Conservation (phyloP, 148 eudicot genomes). For the Beta vulgaris region DNA sequence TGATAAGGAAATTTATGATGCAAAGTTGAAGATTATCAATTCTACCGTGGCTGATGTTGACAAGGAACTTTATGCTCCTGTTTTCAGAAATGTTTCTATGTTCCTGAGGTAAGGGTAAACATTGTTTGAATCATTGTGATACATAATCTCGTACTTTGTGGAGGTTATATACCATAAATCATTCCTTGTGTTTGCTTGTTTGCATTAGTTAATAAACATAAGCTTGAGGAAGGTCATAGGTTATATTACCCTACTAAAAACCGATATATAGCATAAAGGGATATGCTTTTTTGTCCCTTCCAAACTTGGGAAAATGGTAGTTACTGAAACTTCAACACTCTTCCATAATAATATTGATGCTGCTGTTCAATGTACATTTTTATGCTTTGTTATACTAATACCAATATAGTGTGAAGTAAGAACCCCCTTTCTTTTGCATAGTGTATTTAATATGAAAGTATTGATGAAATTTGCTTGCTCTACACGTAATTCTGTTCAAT, state of each 20-base stretch:
- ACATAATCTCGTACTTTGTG: neutral
- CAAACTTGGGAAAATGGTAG: neutral
- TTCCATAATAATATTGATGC: neutral
- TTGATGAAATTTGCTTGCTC: neutral
- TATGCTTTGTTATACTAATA: neutral
- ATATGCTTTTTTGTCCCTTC: neutral
- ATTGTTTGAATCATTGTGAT: neutral
- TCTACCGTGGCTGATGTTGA: slow-evolving; percentile 42
- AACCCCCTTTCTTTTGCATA: neutral
- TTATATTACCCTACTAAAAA: neutral
- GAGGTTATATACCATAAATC: neutral
- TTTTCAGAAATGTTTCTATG: slow-evolving; percentile 68
- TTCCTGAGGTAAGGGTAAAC: slow-evolving; percentile 59
- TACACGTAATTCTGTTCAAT: neutral
- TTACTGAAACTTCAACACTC: neutral
- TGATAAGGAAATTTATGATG: slow-evolving; percentile 67
- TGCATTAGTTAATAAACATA: neutral
- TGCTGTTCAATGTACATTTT: neutral
- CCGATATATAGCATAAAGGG: too few species aligned
- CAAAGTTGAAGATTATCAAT: slow-evolving; percentile 57
- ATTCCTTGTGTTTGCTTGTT: neutral
- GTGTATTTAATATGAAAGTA: neutral
- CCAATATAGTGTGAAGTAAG: too few species aligned
- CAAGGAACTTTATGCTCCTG: slow-evolving; percentile 62
- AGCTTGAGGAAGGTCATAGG: neutral